These are phyloP conservation scores for Rhynchospora tenuis DNA, from an alignment of 176 grass and related monocot species.

Conservation along the genomic window DNA sequence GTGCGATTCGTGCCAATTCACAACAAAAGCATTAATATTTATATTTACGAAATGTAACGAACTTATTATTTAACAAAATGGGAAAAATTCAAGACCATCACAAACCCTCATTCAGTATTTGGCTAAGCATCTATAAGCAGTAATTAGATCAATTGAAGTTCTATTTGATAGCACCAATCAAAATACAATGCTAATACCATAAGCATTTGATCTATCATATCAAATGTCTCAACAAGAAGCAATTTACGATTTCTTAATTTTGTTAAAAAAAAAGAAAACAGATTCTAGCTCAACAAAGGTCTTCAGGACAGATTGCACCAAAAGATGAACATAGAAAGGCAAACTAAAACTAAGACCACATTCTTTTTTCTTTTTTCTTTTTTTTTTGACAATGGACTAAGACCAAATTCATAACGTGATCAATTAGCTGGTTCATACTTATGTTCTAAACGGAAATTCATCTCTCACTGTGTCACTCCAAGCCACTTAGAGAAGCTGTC, in stretches of 20 bases:
- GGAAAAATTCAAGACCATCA: not conserved
- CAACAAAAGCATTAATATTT: too few relatives aligned
- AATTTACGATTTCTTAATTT: not conserved
- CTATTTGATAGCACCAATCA: not conserved
- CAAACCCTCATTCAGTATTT: not conserved
- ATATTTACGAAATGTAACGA: too few relatives aligned
- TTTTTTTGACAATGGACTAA: too few relatives aligned
- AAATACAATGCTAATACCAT: not conserved
- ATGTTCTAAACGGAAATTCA: not conserved
- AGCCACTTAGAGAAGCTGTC: constrained; percentile 83
- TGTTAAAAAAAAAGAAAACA: not conserved
- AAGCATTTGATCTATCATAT: not conserved
- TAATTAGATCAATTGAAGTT: not conserved
- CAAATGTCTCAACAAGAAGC: not conserved
- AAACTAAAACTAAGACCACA: not conserved
- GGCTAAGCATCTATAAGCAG: too few relatives aligned
- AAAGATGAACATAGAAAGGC: not conserved
- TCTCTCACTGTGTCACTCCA: constrained; percentile 42
- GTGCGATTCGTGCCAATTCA: too few relatives aligned
- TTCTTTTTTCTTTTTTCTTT: too few relatives aligned
- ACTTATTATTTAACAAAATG: too few relatives aligned
- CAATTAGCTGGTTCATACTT: not conserved
- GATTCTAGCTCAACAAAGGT: not conserved
- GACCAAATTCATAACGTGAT: not conserved
- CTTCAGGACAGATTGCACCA: not conserved